Conservation (phyloP, 2,329 filamentous ascomycete species). For the Zymoseptoria crescenta region DNA sequence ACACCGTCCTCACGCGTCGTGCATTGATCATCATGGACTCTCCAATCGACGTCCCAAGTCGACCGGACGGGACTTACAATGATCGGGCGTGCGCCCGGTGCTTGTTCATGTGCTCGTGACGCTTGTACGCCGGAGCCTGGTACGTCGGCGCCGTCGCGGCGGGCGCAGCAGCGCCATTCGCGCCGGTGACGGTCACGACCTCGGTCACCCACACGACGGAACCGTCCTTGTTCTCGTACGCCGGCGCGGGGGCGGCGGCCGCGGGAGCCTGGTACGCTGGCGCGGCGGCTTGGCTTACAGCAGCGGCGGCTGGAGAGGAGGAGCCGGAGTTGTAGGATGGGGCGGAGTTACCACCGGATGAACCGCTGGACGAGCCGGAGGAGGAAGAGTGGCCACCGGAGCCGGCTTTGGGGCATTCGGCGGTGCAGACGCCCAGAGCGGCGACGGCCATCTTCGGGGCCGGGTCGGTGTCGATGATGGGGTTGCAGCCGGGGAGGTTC, state of each 20-base stretch:
- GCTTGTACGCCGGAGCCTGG: background rate
- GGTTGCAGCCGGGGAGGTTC: conserved; percentile 50
- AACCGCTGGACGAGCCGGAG: background rate
- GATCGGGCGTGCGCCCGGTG: background rate
- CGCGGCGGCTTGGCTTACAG: background rate
- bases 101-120: conserved; percentile 1
- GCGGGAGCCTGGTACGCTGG: background rate
- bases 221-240: background rate
- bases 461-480: conserved; percentile 41
- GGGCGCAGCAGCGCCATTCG: background rate
- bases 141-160: background rate
- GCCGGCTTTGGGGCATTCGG: conserved; percentile 7
- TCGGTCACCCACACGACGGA: background rate
- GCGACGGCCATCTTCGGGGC: conserved; percentile 16
- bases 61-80: no score
- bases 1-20: no score
- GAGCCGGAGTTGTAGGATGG: background rate
- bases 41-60: no score
- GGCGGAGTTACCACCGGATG: background rate
- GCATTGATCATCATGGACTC: no score
- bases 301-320: background rate
- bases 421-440: conserved; percentile 13
- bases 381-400: background rate
- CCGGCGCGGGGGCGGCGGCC: no score
- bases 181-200: background rate